Evolutionary conservation across 148 eudicot genomes (phyloP).

Genomic region (Cornus kousa): DNA sequence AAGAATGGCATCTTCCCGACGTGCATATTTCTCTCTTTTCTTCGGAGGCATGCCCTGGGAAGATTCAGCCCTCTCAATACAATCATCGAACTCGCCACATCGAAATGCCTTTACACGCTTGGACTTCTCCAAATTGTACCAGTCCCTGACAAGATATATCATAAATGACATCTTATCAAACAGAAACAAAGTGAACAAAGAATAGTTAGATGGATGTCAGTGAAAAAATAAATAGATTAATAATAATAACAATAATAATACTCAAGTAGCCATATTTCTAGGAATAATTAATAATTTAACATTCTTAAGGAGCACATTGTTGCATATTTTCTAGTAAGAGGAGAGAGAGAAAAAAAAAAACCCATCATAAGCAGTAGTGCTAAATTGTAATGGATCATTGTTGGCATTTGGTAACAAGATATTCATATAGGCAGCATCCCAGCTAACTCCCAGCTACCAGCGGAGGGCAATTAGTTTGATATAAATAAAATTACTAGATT

Average conservation of each 20-base stretch:
- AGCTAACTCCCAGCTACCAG: no score
- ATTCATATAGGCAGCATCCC: neutral
- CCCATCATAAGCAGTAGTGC: neutral
- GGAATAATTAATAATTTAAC: neutral
- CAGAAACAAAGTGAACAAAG: slow-evolving; percentile 9
- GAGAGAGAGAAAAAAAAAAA: neutral
- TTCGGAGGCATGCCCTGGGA: slow-evolving; percentile 82
- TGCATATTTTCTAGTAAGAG: neutral
- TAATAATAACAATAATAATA: neutral
- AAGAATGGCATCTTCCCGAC: slow-evolving; percentile 94
- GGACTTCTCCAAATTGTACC: slow-evolving; percentile 98
- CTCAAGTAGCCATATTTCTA: neutral
- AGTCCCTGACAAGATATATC: slow-evolving; percentile 60
- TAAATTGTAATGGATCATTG: neutral
- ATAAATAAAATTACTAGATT: neutral
- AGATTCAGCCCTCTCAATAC: slow-evolving; percentile 92
- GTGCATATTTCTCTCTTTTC: slow-evolving; percentile 97
- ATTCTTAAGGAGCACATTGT: neutral
- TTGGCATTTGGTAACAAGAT: neutral
- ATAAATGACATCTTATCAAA: slow-evolving; percentile 4
- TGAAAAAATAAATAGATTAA: no score
- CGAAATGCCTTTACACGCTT: slow-evolving; percentile 97
- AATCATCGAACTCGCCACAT: slow-evolving; percentile 96
- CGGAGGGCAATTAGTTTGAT: neutral
- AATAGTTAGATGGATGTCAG: neutral